Conservation (phyloP, 1,139 yeast species). For the Kodamaea sp. region DNA sequence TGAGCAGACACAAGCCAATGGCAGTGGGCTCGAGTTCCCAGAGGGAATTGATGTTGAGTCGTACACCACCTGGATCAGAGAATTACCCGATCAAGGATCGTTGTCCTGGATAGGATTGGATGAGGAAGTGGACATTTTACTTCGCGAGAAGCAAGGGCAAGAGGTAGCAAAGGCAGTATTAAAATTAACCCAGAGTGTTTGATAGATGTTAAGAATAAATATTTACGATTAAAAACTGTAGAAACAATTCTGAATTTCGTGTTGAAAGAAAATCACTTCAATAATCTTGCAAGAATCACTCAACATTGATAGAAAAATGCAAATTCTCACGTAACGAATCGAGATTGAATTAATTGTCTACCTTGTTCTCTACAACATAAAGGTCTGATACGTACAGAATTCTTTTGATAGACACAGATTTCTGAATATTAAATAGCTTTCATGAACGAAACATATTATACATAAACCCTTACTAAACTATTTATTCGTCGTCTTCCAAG, state of each 20-base stretch:
- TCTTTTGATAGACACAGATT: no score
- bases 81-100: slow-evolving; percentile 60
- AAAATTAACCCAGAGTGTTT: not conserved
- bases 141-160: slow-evolving; percentile 22
- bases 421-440: slow-evolving; percentile 2
- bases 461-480: slow-evolving; percentile 19
- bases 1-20: slow-evolving; percentile 17
- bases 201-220: not conserved
- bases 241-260: no score
- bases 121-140: slow-evolving; percentile 37
- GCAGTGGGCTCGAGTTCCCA: slow-evolving; percentile 38
- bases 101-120: slow-evolving; percentile 65
- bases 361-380: no score
- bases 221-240: no score
- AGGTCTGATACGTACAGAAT: no score
- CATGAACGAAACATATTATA: slow-evolving; percentile 12
- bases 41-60: slow-evolving; percentile 42
- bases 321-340: no score
- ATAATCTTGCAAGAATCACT: no score
- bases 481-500: slow-evolving; percentile 81
- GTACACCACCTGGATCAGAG: slow-evolving; percentile 53
- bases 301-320: no score
- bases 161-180: slow-evolving; percentile 15
- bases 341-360: no score
- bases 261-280: no score